These are phyloP conservation scores for Boletus insuetus DNA, from an alignment of 768 basidiomycete species.

Conservation along the genomic window DNA sequence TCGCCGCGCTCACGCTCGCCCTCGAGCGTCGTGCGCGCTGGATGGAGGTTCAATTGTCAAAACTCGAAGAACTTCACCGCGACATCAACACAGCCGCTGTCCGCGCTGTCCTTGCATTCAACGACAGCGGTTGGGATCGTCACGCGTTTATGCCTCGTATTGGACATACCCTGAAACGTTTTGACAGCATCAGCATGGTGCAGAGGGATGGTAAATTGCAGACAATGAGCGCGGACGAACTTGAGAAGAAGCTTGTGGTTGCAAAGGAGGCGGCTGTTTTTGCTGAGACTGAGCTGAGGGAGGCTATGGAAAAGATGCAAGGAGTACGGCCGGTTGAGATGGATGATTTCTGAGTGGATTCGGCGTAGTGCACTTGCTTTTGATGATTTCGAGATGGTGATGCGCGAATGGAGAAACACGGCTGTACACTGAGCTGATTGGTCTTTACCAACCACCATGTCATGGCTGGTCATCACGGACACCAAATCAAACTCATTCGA, in stretches of 20 bases:
- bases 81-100: conserved; percentile 90
- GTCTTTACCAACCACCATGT: conserved; percentile 8
- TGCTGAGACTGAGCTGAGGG: conserved; percentile 72
- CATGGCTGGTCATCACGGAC: conserved; percentile 17
- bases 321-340: conserved; percentile 47
- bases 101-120: conserved; percentile 75
- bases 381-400: too few species aligned
- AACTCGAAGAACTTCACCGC: conserved; percentile 84
- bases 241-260: conserved; percentile 69
- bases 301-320: conserved; percentile 70
- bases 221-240: conserved; percentile 64
- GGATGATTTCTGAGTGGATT: conserved; percentile 29
- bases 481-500: conserved; percentile 13
- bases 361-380: not conserved
- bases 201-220: conserved; percentile 42
- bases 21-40: conserved; percentile 87
- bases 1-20: conserved; percentile 77
- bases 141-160: conserved; percentile 65
- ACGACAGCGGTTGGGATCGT: conserved; percentile 83
- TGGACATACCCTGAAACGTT: conserved; percentile 64
- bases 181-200: conserved; percentile 61
- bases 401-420: not conserved
- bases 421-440: too few species aligned
- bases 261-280: conserved; percentile 70
- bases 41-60: conserved; percentile 91